These are phyloP conservation scores for Coelastrella sp. DNA, from an alignment of 139 green algal species.

Conservation along the genomic window DNA sequence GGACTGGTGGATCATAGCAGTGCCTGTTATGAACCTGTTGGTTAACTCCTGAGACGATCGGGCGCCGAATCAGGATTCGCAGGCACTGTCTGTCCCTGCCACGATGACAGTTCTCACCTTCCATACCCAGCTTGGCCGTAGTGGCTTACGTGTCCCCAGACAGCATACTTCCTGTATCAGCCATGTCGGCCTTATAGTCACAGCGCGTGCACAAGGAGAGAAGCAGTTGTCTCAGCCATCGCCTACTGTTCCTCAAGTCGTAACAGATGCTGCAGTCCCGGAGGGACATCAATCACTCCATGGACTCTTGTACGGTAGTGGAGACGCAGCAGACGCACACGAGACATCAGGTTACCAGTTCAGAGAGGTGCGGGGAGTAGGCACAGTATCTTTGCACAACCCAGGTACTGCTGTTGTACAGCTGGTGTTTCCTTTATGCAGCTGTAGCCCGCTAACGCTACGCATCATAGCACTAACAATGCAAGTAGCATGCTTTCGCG, in stretches of 20 bases:
- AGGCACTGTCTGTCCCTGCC: background rate
- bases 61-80: too few relatives aligned
- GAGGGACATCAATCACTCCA: constrained; percentile 86
- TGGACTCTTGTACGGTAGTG: constrained; percentile 84
- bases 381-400: background rate
- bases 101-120: background rate
- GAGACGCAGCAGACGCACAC: constrained; percentile 75
- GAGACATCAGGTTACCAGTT: constrained; percentile 55
- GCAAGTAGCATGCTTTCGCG: too few relatives aligned
- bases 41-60: too few relatives aligned
- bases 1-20: too few relatives aligned
- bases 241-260: background rate
- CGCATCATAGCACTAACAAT: too few relatives aligned
- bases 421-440: too few relatives aligned
- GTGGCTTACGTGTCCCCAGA: constrained; percentile 2
- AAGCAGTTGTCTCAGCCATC: background rate
- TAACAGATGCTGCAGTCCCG: constrained; percentile 18
- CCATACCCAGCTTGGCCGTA: background rate
- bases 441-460: too few relatives aligned
- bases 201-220: background rate
- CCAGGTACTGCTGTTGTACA: background rate
- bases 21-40: too few relatives aligned
- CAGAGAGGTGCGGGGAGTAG: constrained; percentile 51
- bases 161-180: background rate
- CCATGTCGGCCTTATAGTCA: background rate